Evolutionary conservation across 2,329 filamentous ascomycete genomes (phyloP), one percentile per base, ranked within the genome.

Genomic region (Dactylellina cionopaga): DNA sequence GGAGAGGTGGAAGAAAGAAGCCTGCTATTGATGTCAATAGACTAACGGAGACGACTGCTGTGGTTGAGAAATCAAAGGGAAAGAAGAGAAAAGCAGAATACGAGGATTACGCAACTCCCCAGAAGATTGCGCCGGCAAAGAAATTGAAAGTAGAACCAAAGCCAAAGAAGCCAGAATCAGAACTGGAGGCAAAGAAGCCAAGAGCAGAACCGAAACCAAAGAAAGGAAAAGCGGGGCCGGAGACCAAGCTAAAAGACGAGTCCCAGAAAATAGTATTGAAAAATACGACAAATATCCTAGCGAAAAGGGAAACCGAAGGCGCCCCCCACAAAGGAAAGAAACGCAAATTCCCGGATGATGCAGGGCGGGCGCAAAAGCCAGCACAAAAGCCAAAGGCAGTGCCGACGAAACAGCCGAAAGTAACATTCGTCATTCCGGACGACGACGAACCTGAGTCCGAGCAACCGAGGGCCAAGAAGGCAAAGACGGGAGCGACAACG

Each of bases 1-100:
- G 43, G 51, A 64, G 46, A 31, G 27, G 41, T 39, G 43, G 55
- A 13, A 52, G 29, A 15, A 56, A n/a, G 11, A 69, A 64, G 43
- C 52, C 41, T 24, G 46, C 9, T n/a, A 29, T 19, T 7, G 17
- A 15, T 15, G 29, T 27, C 10, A 11, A 11, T 11, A 19, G 46
- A 17, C n/a, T 19, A 11, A 17, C 31, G n/a, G 43, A 46, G 24
- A 24, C 7, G 13, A 13, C 13, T 15, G 29, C 7, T 17, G 17
- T 9, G 13, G 25, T 3, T 1, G 56, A 44, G 10, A 41, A 35
- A 25, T 22, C 6, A 10, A 46, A 29, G 6, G 51, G 31, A 5
- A 59, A 13, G 44, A 64, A 72, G 37, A 56, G 43, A 39, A 64
- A 64, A 27, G 25, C 22, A 0, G 44, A 37, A 13, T 11, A 35